phyloP scores from a whole-genome alignment of 2,329 filamentous ascomycete species.

The Penicillium aurantiogriseum region DNA sequence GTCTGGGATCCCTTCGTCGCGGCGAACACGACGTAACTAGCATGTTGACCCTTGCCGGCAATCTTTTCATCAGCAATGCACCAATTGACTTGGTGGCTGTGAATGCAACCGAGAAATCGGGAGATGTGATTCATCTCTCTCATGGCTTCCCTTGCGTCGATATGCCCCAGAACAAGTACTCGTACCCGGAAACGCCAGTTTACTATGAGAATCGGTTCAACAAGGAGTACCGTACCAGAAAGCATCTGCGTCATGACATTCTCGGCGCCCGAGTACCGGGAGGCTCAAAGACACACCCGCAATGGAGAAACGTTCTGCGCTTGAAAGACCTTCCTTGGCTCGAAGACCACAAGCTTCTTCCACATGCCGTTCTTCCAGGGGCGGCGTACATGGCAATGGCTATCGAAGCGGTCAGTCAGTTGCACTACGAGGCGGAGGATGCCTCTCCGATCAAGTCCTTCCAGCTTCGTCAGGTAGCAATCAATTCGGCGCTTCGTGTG shows the following conservation, averaged over 20 bases:
- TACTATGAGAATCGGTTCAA: neutral
- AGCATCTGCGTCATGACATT: neutral
- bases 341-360: neutral
- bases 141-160: neutral
- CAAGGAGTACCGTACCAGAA: neutral
- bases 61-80: neutral
- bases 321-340: constrained; percentile 1
- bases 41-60: neutral
- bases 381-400: neutral
- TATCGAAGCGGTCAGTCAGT: neutral
- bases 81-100: neutral
- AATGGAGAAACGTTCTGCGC: neutral
- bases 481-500: neutral
- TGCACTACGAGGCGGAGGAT: neutral
- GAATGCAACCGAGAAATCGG: neutral
- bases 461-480: neutral
- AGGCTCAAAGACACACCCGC: neutral
- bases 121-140: neutral
- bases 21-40: neutral
- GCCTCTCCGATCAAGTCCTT: neutral
- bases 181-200: neutral
- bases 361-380: neutral
- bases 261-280: neutral
- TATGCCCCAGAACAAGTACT: neutral
- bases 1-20: neutral